These are phyloP conservation scores for Rutidosis leptorrhynchoides DNA, from an alignment of 129 eudicot species.

Conservation along the genomic window DNA sequence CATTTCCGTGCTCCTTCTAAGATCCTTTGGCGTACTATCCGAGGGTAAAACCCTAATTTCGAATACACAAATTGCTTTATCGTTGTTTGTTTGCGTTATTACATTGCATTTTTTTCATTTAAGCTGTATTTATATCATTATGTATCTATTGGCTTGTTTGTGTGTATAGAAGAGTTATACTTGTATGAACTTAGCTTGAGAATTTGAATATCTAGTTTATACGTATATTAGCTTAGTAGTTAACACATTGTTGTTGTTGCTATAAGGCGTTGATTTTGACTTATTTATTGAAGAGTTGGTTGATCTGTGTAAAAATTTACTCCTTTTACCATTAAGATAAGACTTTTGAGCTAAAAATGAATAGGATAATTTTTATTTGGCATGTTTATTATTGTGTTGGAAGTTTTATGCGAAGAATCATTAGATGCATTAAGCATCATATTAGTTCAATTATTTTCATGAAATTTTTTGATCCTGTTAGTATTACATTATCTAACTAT, in stretches of 20 bases:
- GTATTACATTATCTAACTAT: too few species aligned
- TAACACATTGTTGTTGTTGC: neutral
- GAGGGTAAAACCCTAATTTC: constrained; percentile 41
- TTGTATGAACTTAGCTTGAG: neutral
- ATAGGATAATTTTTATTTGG: too few species aligned
- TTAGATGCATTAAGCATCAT: too few species aligned
- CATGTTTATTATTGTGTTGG: too few species aligned
- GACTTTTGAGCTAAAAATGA: neutral
- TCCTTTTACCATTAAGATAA: neutral
- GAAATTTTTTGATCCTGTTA: too few species aligned
- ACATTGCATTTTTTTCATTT: neutral
- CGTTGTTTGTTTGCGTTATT: neutral
- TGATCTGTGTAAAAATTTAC: neutral
- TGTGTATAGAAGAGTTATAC: neutral
- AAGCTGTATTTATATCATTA: neutral
- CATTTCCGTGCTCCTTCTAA: constrained; percentile 86
- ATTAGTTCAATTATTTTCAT: too few species aligned
- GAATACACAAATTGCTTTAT: too few species aligned
- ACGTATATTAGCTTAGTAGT: neutral
- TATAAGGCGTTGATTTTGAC: neutral
- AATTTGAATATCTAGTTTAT: neutral
- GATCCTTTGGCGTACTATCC: constrained; percentile 83
- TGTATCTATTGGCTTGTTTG: neutral
- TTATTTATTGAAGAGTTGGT: neutral
- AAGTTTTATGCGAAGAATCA: too few species aligned